Base-by-base conservation (phyloP, 1,139 yeast species). In the Magnusiomyces sp. region DNA sequence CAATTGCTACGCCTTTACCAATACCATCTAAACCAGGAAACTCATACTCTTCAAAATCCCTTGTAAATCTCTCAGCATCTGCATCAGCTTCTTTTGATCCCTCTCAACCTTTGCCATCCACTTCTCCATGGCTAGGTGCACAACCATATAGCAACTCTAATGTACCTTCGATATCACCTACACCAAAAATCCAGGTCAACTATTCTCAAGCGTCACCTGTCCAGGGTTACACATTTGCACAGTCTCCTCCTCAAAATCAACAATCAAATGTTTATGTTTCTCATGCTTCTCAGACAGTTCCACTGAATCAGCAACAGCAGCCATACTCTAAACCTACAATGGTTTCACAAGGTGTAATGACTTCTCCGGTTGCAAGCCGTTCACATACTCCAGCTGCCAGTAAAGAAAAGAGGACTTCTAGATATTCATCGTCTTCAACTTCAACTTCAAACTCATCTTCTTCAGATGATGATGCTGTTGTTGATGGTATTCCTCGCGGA, bases 391-490 rank as follows among this genome's bases (percentile, higher is more conserved):
- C 53, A 3, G 48, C 43, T 2, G 31, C 47, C 2, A 17, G 19
- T 9, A 20, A 39, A 2, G 29, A 23, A 7, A 23, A 23, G 7
- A 23, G 4, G 4, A 7, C 4, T 5, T 23, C 29, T 23, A 23
- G 29, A 23, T 23, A 23, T 19, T 38, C 42, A 7, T 19, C 31
- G 7, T 32, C 44, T 5, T 44, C 48, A 2, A 39, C 52, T 7
- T 43, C 49, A 4, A n/a, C n/a, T n/a, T n/a, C n/a, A n/a, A n/a
- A n/a, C 29, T 47, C 53, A 4, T 50, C 50, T 37, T 50, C 47
- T 5, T 48, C 47, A 2, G 51, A 48, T n/a, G 41, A 42, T 17
- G 54, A 34, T 31, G 36, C 38, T 32, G 39, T 43, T 19, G 47
- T 23, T 1, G 47, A 48, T 40, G 45, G 44, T 13, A 19, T 23